Evolutionary conservation across 1,284 basidiomycete species (phyloP).

Genomic region (Naganishia cerealis): DNA sequence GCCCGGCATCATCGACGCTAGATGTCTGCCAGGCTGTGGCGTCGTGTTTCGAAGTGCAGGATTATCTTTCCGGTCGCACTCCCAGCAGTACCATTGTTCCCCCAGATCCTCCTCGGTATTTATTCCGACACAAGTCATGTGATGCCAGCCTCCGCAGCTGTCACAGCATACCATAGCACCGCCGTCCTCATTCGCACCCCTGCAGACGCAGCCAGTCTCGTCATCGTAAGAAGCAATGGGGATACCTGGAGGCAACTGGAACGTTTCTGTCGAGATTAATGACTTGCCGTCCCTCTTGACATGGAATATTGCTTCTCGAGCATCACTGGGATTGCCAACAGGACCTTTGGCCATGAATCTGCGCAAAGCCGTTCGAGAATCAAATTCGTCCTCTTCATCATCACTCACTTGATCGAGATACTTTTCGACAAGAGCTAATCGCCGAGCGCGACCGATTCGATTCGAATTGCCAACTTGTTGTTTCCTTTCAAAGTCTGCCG

Average conservation of each 20-base stretch:
- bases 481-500: slow-evolving; percentile 55
- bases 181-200: slow-evolving; percentile 43
- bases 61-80: slow-evolving; percentile 29
- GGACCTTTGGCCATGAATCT: slow-evolving; percentile 12
- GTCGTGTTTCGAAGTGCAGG: neutral
- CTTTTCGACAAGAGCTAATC: slow-evolving; percentile 27
- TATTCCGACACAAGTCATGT: slow-evolving; percentile 47
- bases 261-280: slow-evolving; percentile 25
- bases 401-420: slow-evolving; percentile 41
- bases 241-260: slow-evolving; percentile 20
- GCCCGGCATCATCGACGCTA: neutral
- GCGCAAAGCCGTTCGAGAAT: slow-evolving; percentile 15
- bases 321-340: slow-evolving; percentile 17
- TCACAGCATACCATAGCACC: slow-evolving; percentile 49
- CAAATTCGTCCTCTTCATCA: slow-evolving; percentile 51
- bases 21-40: neutral
- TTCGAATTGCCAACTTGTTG: slow-evolving; percentile 39
- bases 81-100: slow-evolving; percentile 48
- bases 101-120: slow-evolving; percentile 42
- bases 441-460: slow-evolving; percentile 12
- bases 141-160: slow-evolving; percentile 46
- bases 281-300: slow-evolving; percentile 25
- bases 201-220: slow-evolving; percentile 32
- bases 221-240: slow-evolving; percentile 31
- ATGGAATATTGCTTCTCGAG: slow-evolving; percentile 32